Evolutionary conservation across 2,329 filamentous ascomycete species (phyloP), one percentile per base, ranked within the genome.

Genomic region (Fusarium sp.): DNA sequence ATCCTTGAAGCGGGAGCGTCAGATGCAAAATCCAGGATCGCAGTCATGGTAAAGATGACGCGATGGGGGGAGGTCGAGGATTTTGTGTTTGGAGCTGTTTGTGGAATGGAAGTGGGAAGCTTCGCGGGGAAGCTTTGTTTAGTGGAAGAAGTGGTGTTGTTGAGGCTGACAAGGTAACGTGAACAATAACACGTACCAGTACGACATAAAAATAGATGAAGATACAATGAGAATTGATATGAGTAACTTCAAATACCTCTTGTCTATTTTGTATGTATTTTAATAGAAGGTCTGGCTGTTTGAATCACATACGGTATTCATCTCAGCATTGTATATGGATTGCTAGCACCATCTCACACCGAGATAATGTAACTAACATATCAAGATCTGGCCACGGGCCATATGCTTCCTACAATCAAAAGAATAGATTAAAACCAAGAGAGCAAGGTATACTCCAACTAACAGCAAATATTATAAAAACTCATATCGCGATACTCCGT

Each of bases 41-140:
- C 63, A 56, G 54, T 75, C 70, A 74, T 75, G 58, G 37, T 71
- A 59, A 48, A 55, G 20, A 57, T 56, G 28, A 57, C 48, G n/a
- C 54, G 58, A 70, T 54, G 52, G 56, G 52, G 31, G n/a, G n/a
- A 21, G 15, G 12, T 20, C 42, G 47, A 47, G n/a, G 41, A 13
- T 49, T 46, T 71, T 54, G 26, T 49, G 10, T 57, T 54, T 54
- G 43, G 24, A 44, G 43, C 39, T 29, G 57, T 46, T 54, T 28
- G 24, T 57, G 47, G 46, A 55, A 57, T 59, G 63, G 47, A 56
- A 57, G 49, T 47, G 43, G 52, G 55, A 59, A 52, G 47, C 52
- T 58, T 50, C 38, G 50, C 26, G 64, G 63, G 53, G 66, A 64
- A 68, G 65, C 49, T 69, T 29, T 20, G 6, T 28, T 54, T 13